Percentiles rank a stretch among this genome's conserved stretches.
These are phyloP conservation scores for Yamadazyma blattariae DNA, from an alignment of 1,139 yeast species.

Conservation along the genomic window DNA sequence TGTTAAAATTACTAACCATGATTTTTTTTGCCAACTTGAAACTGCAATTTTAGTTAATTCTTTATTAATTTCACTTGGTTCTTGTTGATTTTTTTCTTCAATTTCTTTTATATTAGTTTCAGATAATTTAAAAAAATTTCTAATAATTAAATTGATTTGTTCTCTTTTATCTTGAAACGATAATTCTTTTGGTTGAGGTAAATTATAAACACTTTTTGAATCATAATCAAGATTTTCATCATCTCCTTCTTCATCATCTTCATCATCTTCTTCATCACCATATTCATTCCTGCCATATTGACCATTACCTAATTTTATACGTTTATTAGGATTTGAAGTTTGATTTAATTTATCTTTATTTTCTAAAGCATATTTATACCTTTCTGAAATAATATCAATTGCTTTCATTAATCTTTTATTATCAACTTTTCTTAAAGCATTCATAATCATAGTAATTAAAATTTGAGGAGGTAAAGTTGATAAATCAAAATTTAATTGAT, in stretches of 20 bases:
- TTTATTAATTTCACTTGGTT: constrained; percentile 19
- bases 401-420: constrained; percentile 60
- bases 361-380: constrained; percentile 42
- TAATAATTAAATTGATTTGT: constrained; percentile 51
- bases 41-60: constrained; percentile 56
- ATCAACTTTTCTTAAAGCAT: constrained; percentile 57
- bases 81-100: constrained; percentile 16
- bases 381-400: constrained; percentile 60
- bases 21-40: constrained; percentile 62
- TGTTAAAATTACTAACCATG: constrained; percentile 76
- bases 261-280: constrained; percentile 15
- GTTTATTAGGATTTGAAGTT: constrained; percentile 6
- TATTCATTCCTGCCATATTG: background rate
- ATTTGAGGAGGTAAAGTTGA: constrained; percentile 63
- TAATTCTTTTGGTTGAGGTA: constrained; percentile 57
- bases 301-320: constrained; percentile 2
- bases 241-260: constrained; percentile 36
- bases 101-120: constrained; percentile 20
- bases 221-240: constrained; percentile 34
- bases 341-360: constrained; percentile 8
- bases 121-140: constrained; percentile 53
- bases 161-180: constrained; percentile 48
- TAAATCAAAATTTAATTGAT: constrained; percentile 67
- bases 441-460: constrained; percentile 62
- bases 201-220: constrained; percentile 46